Percentiles rank a stretch among this genome's conserved stretches.
Conservation (phyloP, 768 basidiomycete genomes). For the Leccinum fibrillosum region DNA sequence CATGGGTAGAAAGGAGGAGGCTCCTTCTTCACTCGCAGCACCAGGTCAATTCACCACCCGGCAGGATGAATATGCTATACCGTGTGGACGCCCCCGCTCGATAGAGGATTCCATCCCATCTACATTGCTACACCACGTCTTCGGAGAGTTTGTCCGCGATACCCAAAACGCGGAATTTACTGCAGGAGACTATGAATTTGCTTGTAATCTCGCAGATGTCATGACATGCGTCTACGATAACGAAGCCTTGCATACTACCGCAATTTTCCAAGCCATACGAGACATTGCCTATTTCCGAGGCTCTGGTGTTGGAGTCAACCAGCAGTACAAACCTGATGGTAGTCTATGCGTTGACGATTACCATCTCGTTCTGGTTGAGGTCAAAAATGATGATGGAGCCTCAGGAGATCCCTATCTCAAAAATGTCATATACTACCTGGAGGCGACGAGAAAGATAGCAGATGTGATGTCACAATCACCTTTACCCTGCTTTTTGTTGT, state of each 20-base stretch:
- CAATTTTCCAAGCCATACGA: too few relatives aligned
- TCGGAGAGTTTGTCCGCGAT: neutral
- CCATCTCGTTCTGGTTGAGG: conserved; percentile 10
- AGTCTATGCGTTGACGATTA: too few relatives aligned
- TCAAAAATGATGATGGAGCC: conserved; percentile 21
- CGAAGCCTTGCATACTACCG: rapidly evolving
- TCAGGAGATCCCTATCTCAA: conserved; percentile 27
- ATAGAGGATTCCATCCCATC: neutral
- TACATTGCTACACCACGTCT: neutral
- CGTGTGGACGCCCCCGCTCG: neutral
- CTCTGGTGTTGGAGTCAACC: too few relatives aligned
- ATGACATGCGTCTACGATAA: rapidly evolving
- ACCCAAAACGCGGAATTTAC: neutral
- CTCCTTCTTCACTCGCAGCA: too few relatives aligned
- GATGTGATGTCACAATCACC: conserved; percentile 7
- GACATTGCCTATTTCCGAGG: too few relatives aligned
- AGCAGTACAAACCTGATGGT: too few relatives aligned
- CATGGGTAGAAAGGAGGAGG: too few relatives aligned
- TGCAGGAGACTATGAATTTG: neutral
- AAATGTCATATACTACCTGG: conserved; percentile 19
- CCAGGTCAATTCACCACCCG: too few relatives aligned
- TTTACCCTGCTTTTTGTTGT: conserved; percentile 28
- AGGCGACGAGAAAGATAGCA: conserved; percentile 12
- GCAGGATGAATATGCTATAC: neutral
- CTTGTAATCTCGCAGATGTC: neutral